Base-by-base conservation (phyloP, 352 stramenopile genomes). In the Phytophthora sojae region DNA sequence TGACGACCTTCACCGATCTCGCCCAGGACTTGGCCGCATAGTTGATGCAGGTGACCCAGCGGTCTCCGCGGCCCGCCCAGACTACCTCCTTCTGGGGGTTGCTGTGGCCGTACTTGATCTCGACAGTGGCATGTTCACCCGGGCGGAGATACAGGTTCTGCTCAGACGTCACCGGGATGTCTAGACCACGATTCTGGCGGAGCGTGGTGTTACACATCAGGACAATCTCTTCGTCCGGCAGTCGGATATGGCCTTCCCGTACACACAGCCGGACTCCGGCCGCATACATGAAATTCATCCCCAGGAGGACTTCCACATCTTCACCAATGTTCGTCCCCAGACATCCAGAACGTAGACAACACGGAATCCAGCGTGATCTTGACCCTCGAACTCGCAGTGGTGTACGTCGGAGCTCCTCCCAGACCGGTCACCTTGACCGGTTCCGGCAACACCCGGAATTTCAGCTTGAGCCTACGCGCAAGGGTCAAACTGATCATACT, bases 211-310 rank as follows among this genome's bases (percentile, higher is more conserved):
- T 23, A 11, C 15, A 21, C 17, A 50, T 19, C 30, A 50, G 32
- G n/a, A 49, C n/a, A 35, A 19, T 60, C 3, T 62, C 56, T n/a
- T 62, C 56, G 23, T 62, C 56, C 3, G 56, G 56, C 3, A 62
- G 23, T 17, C 42, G 19, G 4, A 42, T 39, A 6, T 53, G 3
- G 3, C 39, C 39, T 44, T 53, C 49, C 0, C 44, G 44, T 6
- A 54, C 39, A 5, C 52, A 56, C 1, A 74, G 26, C 5, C 63
- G 55, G 0, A 81, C 70, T 8, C 70, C 70, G 9, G 67, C 47
- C 1, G 44, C 15, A 7, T 61, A n/a, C 64, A 80, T 80, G 57
- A 78, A 81, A 21, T 81, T 56, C 57, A 76, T 71, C 0, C 74
- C 69, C 0, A 81, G 49, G 0, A 81, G 47, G 8, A 57, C 69